phyloP scores from a whole-genome alignment of 371 early-diverging fungal species.

The Sporodiniella umbellata region DNA sequence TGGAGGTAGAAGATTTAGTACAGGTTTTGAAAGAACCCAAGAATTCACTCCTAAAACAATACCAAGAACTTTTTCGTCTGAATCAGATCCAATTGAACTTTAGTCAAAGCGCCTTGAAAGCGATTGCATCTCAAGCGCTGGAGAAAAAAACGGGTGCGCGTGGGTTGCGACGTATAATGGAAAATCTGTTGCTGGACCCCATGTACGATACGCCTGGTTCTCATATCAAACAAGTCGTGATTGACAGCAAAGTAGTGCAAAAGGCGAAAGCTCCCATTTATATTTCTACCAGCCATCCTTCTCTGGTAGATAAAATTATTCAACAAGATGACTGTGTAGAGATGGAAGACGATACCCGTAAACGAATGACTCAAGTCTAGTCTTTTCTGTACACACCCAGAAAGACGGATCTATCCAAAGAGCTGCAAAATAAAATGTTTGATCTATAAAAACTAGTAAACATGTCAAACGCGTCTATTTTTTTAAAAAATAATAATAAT shows the following conservation, averaged over 20 bases:
- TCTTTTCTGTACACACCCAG: too few relatives aligned
- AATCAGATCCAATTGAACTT: slow-evolving; percentile 66
- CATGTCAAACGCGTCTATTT: too few relatives aligned
- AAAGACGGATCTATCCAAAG: too few relatives aligned
- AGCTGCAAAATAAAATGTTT: too few relatives aligned
- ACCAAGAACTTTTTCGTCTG: slow-evolving; percentile 69
- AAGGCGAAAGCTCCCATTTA: slow-evolving; percentile 18
- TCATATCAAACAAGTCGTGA: slow-evolving; percentile 64
- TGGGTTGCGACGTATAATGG: slow-evolving; percentile 85
- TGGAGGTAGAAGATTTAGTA: slow-evolving; percentile 68
- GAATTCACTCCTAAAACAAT: slow-evolving; percentile 83
- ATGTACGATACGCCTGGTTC: slow-evolving; percentile 83
- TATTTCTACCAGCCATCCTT: slow-evolving; percentile 13
- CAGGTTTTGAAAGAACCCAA: slow-evolving; percentile 82
- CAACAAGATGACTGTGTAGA: slow-evolving; percentile 20
- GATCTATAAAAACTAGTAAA: too few relatives aligned
- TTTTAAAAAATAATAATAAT: too few relatives aligned
- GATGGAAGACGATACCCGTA: slow-evolving; percentile 9
- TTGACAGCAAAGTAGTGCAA: slow-evolving; percentile 58
- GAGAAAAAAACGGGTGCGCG: slow-evolving; percentile 90
- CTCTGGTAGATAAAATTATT: slow-evolving; percentile 20
- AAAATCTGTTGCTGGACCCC: slow-evolving; percentile 72
- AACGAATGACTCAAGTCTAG: slow-evolving; percentile 26
- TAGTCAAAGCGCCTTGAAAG: slow-evolving; percentile 66
- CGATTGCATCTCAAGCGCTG: slow-evolving; percentile 73